These are phyloP conservation scores for Leccinellum rugosiceps DNA, from an alignment of 768 basidiomycete genomes.

Conservation along the genomic window DNA sequence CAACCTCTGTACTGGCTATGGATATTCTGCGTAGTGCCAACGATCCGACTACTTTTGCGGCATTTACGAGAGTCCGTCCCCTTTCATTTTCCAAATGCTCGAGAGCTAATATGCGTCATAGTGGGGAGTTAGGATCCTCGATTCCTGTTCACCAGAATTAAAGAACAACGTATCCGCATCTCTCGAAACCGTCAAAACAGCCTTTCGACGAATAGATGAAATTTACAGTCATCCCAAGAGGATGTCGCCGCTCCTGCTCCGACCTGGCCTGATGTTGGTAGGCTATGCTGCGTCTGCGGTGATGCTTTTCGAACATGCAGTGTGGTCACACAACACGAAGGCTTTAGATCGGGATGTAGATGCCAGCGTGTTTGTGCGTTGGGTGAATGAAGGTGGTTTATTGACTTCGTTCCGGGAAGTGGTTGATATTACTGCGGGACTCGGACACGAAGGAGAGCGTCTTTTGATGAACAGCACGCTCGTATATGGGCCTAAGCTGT, in stretches of 20 bases:
- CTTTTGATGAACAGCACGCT: constrained; percentile 15
- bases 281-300: constrained; percentile 51
- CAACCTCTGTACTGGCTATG: constrained; percentile 61
- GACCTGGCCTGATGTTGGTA: constrained; percentile 56
- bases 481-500: constrained; percentile 20
- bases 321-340: constrained; percentile 47
- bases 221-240: constrained; percentile 36
- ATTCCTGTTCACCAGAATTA: constrained; percentile 40
- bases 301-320: constrained; percentile 65
- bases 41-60: constrained; percentile 40
- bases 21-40: constrained; percentile 59
- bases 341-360: constrained; percentile 39
- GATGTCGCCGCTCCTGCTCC: constrained; percentile 47
- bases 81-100: not conserved
- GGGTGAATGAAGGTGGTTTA: constrained; percentile 42
- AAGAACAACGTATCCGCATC: constrained; percentile 24
- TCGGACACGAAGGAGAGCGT: constrained; percentile 1
- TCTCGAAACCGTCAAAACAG: constrained; percentile 35
- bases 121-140: constrained; percentile 51
- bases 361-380: constrained; percentile 50
- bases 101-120: constrained; percentile 21
- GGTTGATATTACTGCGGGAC: not conserved
- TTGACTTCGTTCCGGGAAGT: constrained; percentile 28
- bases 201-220: constrained; percentile 38
- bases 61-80: constrained; percentile 49